These are phyloP conservation scores for Leucocoprinus birnbaumii DNA, from an alignment of 768 basidiomycete genomes.

Conservation along the genomic window DNA sequence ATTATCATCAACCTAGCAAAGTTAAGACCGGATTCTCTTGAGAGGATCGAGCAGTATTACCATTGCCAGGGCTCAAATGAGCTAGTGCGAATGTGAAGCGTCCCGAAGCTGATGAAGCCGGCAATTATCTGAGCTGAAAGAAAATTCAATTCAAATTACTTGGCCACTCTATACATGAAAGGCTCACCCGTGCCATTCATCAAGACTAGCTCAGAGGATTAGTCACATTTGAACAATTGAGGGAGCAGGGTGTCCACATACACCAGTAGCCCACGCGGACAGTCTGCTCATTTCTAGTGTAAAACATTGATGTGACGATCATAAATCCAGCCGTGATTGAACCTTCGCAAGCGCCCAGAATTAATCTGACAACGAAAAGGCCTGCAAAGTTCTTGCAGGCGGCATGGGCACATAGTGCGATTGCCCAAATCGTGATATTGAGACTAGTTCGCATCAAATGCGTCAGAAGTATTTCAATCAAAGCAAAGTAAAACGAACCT, in stretches of 20 bases:
- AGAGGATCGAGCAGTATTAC: conserved; percentile 28
- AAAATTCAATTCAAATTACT: not conserved
- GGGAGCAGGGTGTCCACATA: conserved; percentile 34
- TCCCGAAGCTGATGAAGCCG: conserved; percentile 67
- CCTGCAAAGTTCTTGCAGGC: conserved; percentile 71
- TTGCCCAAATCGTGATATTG: conserved; percentile 66
- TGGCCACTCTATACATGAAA: too few species aligned
- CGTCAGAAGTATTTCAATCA: not conserved
- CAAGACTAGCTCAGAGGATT: conserved; percentile 43
- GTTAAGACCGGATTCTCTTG: not conserved
- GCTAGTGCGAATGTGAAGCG: conserved; percentile 54
- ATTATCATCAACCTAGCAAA: conserved; percentile 62
- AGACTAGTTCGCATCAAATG: conserved; percentile 30
- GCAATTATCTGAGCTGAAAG: conserved; percentile 64
- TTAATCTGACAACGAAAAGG: conserved; percentile 58
- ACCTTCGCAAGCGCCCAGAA: conserved; percentile 74
- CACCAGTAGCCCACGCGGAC: conserved; percentile 75
- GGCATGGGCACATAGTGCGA: conserved; percentile 59
- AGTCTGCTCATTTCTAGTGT: conserved; percentile 69
- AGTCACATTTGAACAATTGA: not conserved
- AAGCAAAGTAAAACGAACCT: conserved; percentile 37
- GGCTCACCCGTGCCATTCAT: conserved; percentile 70
- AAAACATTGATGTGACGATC: conserved; percentile 79
- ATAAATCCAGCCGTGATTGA: conserved; percentile 73
- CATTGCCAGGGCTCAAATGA: conserved; percentile 75